A percentile compares a stretch with the other conserved stretches of the same genome.
Evolutionary conservation across 208 protist species (phyloP).

Genomic region (Trypanosoma vivax): DNA sequence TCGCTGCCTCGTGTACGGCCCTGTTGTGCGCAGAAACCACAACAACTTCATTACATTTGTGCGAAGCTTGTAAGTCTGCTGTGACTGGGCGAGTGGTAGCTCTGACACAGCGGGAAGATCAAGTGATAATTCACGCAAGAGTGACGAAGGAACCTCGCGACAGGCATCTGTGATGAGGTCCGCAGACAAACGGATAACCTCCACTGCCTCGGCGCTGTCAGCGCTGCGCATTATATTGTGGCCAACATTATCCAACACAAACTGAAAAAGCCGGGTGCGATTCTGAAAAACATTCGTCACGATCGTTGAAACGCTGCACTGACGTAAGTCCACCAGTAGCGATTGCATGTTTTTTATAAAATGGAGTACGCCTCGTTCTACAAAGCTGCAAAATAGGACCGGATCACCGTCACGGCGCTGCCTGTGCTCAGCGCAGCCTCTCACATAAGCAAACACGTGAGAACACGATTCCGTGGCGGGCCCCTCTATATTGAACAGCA

Average conservation of each 20-base stretch:
- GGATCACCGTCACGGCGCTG: slow-evolving; percentile 6
- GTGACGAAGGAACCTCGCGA: slow-evolving; percentile 37
- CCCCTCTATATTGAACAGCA: slow-evolving; percentile 45
- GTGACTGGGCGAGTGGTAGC: slow-evolving; percentile 63
- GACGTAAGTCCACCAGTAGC: slow-evolving; percentile 43
- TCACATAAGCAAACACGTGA: slow-evolving; percentile 57
- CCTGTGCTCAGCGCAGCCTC: slow-evolving; percentile 58
- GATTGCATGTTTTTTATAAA: slow-evolving; percentile 60
- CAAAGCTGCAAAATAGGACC: slow-evolving; percentile 32
- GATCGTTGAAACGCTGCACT: slow-evolving; percentile 35
- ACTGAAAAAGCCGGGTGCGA: slow-evolving; percentile 65
- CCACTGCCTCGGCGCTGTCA: slow-evolving; percentile 42
- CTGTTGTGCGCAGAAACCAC: slow-evolving; percentile 36
- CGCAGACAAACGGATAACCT: slow-evolving; percentile 66
- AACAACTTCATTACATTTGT: slow-evolving; percentile 64
- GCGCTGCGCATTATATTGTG: slow-evolving; percentile 68
- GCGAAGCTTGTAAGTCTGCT: slow-evolving; percentile 74
- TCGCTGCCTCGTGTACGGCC: slow-evolving; percentile 26
- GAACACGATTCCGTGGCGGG: slow-evolving; percentile 30
- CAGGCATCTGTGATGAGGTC: slow-evolving; percentile 69
- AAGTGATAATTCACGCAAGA: slow-evolving; percentile 53
- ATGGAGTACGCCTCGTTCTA: slow-evolving; percentile 65
- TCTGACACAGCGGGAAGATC: slow-evolving; percentile 71
- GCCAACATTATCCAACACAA: slow-evolving; percentile 70
- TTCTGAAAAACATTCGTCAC: slow-evolving; percentile 69